Base-by-base conservation (phyloP, 352 stramenopile species). In the Phytopythium montanum region DNA sequence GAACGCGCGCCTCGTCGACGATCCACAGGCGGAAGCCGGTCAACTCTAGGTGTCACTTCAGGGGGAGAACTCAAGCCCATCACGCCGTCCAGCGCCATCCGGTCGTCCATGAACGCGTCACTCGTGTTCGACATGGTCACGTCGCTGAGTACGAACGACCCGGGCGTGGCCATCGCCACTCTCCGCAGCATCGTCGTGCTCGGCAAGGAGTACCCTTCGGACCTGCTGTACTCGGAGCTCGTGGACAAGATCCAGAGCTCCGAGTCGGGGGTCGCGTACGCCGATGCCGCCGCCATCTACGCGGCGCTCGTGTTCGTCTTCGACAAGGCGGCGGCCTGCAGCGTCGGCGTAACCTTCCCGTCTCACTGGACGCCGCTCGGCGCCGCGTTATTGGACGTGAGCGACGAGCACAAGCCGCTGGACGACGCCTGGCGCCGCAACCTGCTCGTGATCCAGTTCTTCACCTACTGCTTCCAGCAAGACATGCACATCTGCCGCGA, bases 51-150 rank as follows among this genome's bases (percentile, higher is more conserved):
- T 39, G 56, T 62, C 28, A 61, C 58, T 26, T 59, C 18, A 8
- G 54, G 38, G 6, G 46, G 63, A 19, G 58, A 38, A 13, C 54
- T 87, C 29, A 91, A 91, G 66, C 79, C 81, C 26, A 68, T 87
- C 28, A 89, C 81, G 44, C 81, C 81, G 44, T 88, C 81, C 19
- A 72, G 70, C 1, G 65, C 65, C 13, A 46, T 87, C 3, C 72
- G 86, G 57, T 88, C 81, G 54, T 87, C 79, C 26, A 92, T 92
- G 81, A 92, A 90, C 68, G 79, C 79, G 45, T 92, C 81, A 26
- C 74, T 92, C 34, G 81, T 87, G 54, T 92, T 89, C 34, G 82
- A 92, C 50, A 92, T 92, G 78, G 82, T 90, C 53, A 90, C 80
- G 59, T 87, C 82, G 44, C 65, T 94, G 49, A 91, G 81, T 63